Evolutionary conservation across 129 eudicot genomes (phyloP).

Genomic region (Helianthus tuberosus): DNA sequence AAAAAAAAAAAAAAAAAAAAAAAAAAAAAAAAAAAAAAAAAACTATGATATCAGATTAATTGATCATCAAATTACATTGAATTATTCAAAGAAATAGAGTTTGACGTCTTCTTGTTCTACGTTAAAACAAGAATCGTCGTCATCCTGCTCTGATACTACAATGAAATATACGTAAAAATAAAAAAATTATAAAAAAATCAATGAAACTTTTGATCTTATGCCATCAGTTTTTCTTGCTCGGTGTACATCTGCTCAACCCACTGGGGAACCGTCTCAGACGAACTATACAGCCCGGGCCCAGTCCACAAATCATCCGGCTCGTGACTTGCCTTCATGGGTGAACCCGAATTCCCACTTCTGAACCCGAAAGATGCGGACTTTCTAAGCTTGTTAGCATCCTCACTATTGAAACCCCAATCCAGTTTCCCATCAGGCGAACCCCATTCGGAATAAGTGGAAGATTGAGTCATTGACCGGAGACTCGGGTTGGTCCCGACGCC

Average conservation of each 20-base stretch:
- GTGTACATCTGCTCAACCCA: slow-evolving; percentile 46
- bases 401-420: slow-evolving; percentile 81
- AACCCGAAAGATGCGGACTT: slow-evolving; percentile 84
- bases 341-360: slow-evolving; percentile 50
- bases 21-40: no score
- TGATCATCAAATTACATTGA: slow-evolving; percentile 28
- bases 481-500: slow-evolving; percentile 41
- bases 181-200: slow-evolving; percentile 30
- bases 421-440: slow-evolving; percentile 77
- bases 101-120: slow-evolving; percentile 29
- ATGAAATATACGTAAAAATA: slow-evolving; percentile 31
- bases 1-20: no score
- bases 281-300: slow-evolving; percentile 8
- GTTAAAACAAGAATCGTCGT: slow-evolving; percentile 21
- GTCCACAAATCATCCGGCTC: slow-evolving; percentile 86
- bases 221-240: slow-evolving; percentile 86
- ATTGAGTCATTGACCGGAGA: slow-evolving; percentile 39
- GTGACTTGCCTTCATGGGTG: slow-evolving; percentile 31
- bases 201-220: slow-evolving; percentile 34
- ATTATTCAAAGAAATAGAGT: slow-evolving; percentile 22
- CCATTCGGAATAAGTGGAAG: slow-evolving; percentile 67
- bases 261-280: no score
- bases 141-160: not conserved
- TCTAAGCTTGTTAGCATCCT: slow-evolving; percentile 69
- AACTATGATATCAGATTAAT: no score